phyloP scores from a whole-genome alignment of 257 asterid species.

The Penstemon newberryi region DNA sequence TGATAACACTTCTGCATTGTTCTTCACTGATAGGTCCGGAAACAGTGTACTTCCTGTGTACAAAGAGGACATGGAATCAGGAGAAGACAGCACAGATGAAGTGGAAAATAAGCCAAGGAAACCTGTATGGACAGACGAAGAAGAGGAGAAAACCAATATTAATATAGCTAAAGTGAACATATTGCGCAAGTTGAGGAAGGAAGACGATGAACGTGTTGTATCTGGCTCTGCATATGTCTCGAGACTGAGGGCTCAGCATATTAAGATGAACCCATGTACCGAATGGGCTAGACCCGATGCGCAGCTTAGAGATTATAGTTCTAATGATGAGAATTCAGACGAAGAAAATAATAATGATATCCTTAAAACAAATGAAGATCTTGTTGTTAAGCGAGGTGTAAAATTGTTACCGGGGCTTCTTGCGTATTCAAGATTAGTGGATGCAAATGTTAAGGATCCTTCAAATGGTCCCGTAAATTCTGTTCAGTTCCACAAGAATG shows the following conservation, averaged over 20 bases:
- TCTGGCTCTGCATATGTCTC: slow-evolving; percentile 67
- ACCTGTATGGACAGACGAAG: slow-evolving; percentile 86
- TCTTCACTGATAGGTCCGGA: slow-evolving; percentile 64
- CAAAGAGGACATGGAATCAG: slow-evolving; percentile 48
- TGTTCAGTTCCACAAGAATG: slow-evolving; percentile 85
- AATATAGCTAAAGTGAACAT: slow-evolving; percentile 75
- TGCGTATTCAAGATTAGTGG: slow-evolving; percentile 72
- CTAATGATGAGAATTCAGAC: slow-evolving; percentile 71
- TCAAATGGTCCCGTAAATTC: slow-evolving; percentile 65
- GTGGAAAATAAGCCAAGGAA: slow-evolving; percentile 41
- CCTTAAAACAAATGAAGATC: slow-evolving; percentile 68
- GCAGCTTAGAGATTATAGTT: slow-evolving; percentile 36
- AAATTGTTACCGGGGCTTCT: slow-evolving; percentile 73
- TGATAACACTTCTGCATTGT: slow-evolving; percentile 51
- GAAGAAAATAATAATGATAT: slow-evolving; percentile 50
- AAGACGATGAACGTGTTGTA: slow-evolving; percentile 65
- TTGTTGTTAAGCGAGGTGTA: slow-evolving; percentile 51
- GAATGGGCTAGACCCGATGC: slow-evolving; percentile 74
- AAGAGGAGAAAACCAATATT: slow-evolving; percentile 64
- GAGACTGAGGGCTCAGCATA: slow-evolving; percentile 87
- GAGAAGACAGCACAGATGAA: slow-evolving; percentile 29
- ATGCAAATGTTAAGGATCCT: slow-evolving; percentile 73
- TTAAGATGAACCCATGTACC: slow-evolving; percentile 82
- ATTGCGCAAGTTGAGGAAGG: slow-evolving; percentile 76
- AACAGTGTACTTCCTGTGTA: slow-evolving; percentile 55